Base-by-base conservation (phyloP, 306 rosid species). In the Prunus kanzakura region DNA sequence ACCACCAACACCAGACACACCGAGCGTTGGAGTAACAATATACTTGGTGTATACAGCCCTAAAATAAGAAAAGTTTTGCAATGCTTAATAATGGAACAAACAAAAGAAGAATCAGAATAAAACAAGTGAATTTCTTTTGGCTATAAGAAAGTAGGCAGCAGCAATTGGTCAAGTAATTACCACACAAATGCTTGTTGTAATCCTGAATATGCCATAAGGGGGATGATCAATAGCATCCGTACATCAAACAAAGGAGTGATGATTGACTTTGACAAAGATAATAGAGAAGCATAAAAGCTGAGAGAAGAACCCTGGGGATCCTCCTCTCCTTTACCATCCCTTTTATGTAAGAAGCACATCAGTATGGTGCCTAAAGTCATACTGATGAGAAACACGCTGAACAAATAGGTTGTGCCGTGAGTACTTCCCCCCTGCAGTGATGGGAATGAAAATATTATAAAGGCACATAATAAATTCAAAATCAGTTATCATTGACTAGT, bases 171-270 rank as follows among this genome's bases (percentile, higher is more conserved):
- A 47, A 70, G 85, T 82, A 79, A 78, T 88, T 89, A 95, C 99
- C 99, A 95, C 20, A 88, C 99, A 86, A 95, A 95, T 77, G 99
- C 97, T 76, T 91, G 97, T 71, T 95, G 97, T 75, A 95, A 88
- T 75, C 99, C 99, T 67, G 99, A 95, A 86, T 92, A 95, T 51
- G 96, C 92, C 50, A 92, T 88, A 52, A 95, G 97, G 58, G 97
- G 99, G 78, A 95, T 87, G 89, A 74, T 60, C 87, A 92, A 86
- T 72, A 95, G 74, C 97, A 95, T 92, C 86, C 91, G 82, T 55
- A 57, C 76, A 77, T 89, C 90, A 74, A 82, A 71, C 76, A 95
- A 52, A 11, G 93, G 91, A 85, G 81, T 70, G 69, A 84, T 67
- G 12, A 92, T 81, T 69, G 93, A 82, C 74, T 82, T 91, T 63